Base-by-base conservation (phyloP, 176 grass and related monocot species). In the Alopecurus myosuroides region DNA sequence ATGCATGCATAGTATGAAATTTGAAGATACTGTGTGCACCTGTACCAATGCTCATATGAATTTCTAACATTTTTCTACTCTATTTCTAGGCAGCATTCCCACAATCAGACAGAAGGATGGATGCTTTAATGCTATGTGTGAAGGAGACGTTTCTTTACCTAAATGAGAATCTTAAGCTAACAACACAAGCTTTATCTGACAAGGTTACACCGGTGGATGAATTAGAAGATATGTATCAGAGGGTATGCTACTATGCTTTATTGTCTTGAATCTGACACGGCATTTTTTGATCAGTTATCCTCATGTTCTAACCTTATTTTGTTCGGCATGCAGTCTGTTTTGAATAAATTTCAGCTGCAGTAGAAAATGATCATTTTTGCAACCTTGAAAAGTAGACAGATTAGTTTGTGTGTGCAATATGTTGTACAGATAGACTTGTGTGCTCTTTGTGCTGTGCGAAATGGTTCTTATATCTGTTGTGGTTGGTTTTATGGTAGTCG, bases 41-140 rank as follows among this genome's bases (percentile, higher is more conserved):
- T 72, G 23, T 29, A 46, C 69, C 69, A 22, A 71, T 28, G 69
- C 69, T 44, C n/a, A 46, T 51, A 34, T 51, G 45, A 20, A 28
- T 75, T 75, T 22, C 15, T 51, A 22, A 49, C 20, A 61, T 57
- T 64, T 46, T 80, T n/a, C 33, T 82, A 36, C 74, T 89, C 29
- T 75, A 62, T 81, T 83, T 56, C 57, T 83, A 98, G 96, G 91
- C 96, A 56, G 96, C 96, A 78, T 95, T 98, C 78, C 93, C 93
- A 65, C 84, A 89, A 81, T 86, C 89, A 77, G 96, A 98, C 58
- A 94, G 82, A 93, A 95, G 96, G 82, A 81, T 98, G 82, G 96
- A 98, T 86, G 96, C 96, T 40, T 88, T 98, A 77, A 98, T 98
- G 89, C 81, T 98, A 39, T 95, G 93, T 93, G 91, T 91, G 81